These are phyloP conservation scores for Daldinia loculata DNA, from an alignment of 495 filamentous ascomycete genomes.

Conservation along the genomic window DNA sequence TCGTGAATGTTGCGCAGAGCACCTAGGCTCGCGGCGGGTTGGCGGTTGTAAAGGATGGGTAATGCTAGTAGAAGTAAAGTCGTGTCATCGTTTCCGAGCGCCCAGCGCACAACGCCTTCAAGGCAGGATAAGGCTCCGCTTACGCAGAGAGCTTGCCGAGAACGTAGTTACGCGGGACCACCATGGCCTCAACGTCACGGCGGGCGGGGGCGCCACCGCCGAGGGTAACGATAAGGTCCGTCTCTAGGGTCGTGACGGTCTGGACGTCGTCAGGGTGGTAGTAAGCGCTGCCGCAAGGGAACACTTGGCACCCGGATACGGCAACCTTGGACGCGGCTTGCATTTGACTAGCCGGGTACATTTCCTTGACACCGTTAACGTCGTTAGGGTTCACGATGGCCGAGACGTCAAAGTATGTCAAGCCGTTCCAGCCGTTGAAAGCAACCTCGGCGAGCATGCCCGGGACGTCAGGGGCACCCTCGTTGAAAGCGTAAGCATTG, in stretches of 20 bases:
- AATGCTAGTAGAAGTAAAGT: conserved; percentile 33
- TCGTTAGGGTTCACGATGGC: conserved; percentile 62
- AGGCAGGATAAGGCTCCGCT: conserved; percentile 12
- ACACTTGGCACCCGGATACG: conserved; percentile 57
- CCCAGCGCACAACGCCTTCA: conserved; percentile 38
- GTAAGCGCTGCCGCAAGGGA: conserved; percentile 60
- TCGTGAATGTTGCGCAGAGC: conserved; percentile 38
- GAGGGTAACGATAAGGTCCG: conserved; percentile 53
- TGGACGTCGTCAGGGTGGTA: conserved; percentile 59
- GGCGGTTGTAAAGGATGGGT: conserved; percentile 25
- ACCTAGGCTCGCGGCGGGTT: conserved; percentile 35
- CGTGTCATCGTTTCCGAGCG: conserved; percentile 43
- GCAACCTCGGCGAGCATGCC: conserved; percentile 64
- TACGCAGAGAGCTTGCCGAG: conserved; percentile 45
- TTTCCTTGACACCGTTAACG: conserved; percentile 54
- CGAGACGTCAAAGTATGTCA: conserved; percentile 62
- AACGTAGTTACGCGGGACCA: conserved; percentile 44
- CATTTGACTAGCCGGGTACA: conserved; percentile 51
- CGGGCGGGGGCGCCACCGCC: conserved; percentile 42
- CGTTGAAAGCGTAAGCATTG: conserved; percentile 56
- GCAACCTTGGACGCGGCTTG: conserved; percentile 24
- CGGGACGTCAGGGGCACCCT: conserved; percentile 47
- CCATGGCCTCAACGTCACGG: conserved; percentile 30
- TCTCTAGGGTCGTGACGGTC: conserved; percentile 52
- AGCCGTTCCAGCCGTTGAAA: conserved; percentile 54